Conservation (phyloP, 2,329 filamentous ascomycete species). For the Pyrenochaeta sp. region DNA sequence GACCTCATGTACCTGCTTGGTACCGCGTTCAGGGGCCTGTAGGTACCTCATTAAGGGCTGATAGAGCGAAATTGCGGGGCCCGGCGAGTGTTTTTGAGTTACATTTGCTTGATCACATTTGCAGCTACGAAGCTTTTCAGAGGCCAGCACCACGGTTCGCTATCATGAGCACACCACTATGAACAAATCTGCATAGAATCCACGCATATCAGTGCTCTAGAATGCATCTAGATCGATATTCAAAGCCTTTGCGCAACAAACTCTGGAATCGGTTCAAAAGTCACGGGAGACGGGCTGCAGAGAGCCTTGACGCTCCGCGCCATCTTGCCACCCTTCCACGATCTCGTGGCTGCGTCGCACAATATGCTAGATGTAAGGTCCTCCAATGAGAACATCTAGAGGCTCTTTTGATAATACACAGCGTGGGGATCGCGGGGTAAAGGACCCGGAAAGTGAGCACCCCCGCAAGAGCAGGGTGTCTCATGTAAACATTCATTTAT, state of each 20-base stretch:
- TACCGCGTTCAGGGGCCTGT: conserved; percentile 11
- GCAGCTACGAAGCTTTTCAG: neutral
- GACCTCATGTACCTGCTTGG: conserved; percentile 16
- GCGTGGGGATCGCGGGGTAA: conserved; percentile 39
- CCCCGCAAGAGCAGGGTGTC: conserved; percentile 30
- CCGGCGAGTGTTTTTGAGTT: conserved; percentile 2
- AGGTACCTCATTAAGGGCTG: conserved; percentile 3
- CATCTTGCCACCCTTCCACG: neutral
- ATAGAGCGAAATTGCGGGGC: conserved; percentile 10
- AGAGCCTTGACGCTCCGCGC: neutral
- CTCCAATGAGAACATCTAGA: conserved; percentile 13
- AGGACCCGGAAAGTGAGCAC: conserved; percentile 18
- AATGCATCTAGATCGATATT: too few relatives aligned
- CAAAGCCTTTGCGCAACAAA: neutral
- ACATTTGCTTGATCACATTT: conserved; percentile 7
- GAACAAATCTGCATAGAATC: neutral
- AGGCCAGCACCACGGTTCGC: neutral
- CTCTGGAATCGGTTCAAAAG: neutral
- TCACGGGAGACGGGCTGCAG: neutral
- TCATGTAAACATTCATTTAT: conserved; percentile 41
- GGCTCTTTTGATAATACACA: conserved; percentile 20
- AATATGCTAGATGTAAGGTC: conserved; percentile 4
- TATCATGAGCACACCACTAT: neutral
- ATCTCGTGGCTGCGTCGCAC: conserved; percentile 17
- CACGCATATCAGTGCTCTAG: too few relatives aligned